Percentiles rank a stretch among this genome's conserved stretches.
These are phyloP conservation scores for Acorus calamus DNA, from an alignment of 106 monocot species.

Conservation along the genomic window DNA sequence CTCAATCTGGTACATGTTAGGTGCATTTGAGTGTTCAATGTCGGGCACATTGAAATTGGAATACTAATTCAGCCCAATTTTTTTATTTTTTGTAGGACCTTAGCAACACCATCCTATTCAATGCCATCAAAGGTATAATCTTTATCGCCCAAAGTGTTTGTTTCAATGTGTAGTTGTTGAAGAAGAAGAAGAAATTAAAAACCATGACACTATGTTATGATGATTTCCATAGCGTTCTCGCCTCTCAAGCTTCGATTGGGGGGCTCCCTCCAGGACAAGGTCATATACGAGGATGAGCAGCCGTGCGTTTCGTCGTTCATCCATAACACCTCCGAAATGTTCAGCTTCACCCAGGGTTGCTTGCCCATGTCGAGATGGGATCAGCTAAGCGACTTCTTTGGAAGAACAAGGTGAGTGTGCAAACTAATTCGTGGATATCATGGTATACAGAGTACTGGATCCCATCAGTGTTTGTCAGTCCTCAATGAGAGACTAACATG, in stretches of 20 bases:
- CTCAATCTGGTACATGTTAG: constrained; percentile 62
- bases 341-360: constrained; percentile 73
- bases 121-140: constrained; percentile 78
- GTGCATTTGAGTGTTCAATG: no score
- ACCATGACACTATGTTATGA: not conserved
- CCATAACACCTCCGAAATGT: constrained; percentile 60
- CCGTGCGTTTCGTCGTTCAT: constrained; percentile 39
- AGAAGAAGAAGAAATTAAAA: not conserved
- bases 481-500: no score
- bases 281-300: constrained; percentile 50
- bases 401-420: constrained; percentile 30
- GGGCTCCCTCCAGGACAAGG: constrained; percentile 81
- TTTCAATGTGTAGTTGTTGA: no score
- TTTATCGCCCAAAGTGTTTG: not conserved
- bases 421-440: not conserved
- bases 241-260: constrained; percentile 79
- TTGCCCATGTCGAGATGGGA: constrained; percentile 87
- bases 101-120: constrained; percentile 55
- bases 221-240: constrained; percentile 57
- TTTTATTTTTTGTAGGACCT: constrained; percentile 75
- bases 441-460: no score
- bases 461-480: no score
- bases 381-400: constrained; percentile 82
- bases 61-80: not conserved
- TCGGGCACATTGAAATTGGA: no score